Percentiles rank a stretch among this genome's conserved stretches.
Evolutionary conservation across 148 eudicot species (phyloP).

Genomic region (Diospyros lotus): DNA sequence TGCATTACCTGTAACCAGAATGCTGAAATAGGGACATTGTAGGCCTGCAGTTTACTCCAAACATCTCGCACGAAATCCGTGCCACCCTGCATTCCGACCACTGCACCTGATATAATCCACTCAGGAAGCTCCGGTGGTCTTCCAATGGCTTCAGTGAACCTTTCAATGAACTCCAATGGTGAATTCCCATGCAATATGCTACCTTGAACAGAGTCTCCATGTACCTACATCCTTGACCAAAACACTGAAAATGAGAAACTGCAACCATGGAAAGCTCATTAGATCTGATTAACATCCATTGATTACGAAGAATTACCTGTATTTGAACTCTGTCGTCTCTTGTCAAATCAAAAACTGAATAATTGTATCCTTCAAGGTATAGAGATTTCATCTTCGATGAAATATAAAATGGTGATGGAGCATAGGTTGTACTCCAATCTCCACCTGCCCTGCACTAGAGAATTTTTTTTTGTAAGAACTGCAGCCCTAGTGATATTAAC

Average conservation of each 20-base stretch:
- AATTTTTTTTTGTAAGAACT: conserved; percentile 2
- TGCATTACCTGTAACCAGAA: conserved; percentile 92
- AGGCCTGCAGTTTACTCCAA: conserved; percentile 48
- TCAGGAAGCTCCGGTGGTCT: conserved; percentile 92
- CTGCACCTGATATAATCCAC: conserved; percentile 94
- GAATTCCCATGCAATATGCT: conserved; percentile 75
- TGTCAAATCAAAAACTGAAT: conserved; percentile 80
- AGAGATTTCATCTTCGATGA: conserved; percentile 92
- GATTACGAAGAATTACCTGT: conserved; percentile 51
- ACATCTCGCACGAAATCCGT: conserved; percentile 63
- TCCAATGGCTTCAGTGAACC: conserved; percentile 79
- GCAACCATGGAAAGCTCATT: background rate
- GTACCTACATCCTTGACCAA: conserved; percentile 37
- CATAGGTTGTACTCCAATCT: conserved; percentile 97
- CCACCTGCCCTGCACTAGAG: conserved; percentile 76
- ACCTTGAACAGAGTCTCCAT: conserved; percentile 68
- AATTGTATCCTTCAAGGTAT: conserved; percentile 87
- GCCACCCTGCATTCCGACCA: conserved; percentile 98
- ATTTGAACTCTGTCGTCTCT: conserved; percentile 79
- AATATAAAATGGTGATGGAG: conserved; percentile 97
- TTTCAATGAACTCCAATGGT: conserved; percentile 77
- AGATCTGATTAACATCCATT: background rate
- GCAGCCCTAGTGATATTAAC: background rate
- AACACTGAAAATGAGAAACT: conserved; percentile 9
- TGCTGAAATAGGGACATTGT: conserved; percentile 84